Conservation (phyloP, 140 eudicot species). For the Eryngium alpinum region DNA sequence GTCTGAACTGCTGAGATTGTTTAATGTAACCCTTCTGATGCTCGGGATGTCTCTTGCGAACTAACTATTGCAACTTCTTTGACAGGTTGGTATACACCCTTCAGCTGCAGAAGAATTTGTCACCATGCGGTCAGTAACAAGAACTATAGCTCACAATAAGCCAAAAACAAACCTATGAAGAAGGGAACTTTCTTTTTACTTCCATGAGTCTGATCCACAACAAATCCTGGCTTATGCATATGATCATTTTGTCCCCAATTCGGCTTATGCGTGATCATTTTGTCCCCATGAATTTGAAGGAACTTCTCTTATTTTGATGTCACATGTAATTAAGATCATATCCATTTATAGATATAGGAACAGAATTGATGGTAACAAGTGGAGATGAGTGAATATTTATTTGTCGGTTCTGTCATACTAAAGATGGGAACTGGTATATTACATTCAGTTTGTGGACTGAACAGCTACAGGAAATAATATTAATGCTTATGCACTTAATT, state of each 20-base stretch:
- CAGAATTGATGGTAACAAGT: too few relatives aligned
- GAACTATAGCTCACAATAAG: conserved; percentile 48
- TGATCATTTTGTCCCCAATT: too few relatives aligned
- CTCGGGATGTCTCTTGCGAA: neutral
- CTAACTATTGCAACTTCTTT: neutral
- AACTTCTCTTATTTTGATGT: too few relatives aligned
- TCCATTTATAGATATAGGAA: too few relatives aligned
- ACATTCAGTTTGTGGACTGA: neutral
- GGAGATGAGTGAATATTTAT: too few relatives aligned
- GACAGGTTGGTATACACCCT: conserved; percentile 93
- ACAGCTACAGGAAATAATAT: neutral
- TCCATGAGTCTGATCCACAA: neutral
- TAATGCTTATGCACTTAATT: neutral
- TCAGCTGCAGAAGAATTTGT: conserved; percentile 96
- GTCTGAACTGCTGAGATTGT: neutral
- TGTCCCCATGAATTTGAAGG: too few relatives aligned
- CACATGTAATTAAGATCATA: too few relatives aligned
- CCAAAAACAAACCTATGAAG: conserved; percentile 65
- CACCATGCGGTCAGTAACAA: conserved; percentile 83
- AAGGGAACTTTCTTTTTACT: neutral
- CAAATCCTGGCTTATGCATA: too few relatives aligned
- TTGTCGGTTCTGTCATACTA: neutral
- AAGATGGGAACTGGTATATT: neutral
- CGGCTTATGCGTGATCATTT: too few relatives aligned
- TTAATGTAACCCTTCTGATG: neutral